phyloP scores from a whole-genome alignment of 2,329 filamentous ascomycete genomes.

The Aspergillus melleus region DNA sequence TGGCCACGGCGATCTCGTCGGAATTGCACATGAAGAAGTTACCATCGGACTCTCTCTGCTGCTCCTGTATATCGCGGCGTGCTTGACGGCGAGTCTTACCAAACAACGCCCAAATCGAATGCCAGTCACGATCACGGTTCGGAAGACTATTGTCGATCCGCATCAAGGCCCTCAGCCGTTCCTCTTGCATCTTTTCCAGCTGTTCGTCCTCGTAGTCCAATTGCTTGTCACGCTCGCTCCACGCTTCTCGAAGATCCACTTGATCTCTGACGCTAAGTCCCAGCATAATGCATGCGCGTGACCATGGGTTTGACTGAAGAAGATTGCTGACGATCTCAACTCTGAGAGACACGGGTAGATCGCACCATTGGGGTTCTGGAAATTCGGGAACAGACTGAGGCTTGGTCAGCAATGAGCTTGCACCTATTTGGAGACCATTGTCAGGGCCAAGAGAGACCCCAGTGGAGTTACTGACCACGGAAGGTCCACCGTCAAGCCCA shows the following conservation, averaged over 20 bases:
- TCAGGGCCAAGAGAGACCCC: not conserved
- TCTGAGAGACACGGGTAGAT: constrained; percentile 33
- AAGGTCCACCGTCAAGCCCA: not conserved
- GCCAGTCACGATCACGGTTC: constrained; percentile 18
- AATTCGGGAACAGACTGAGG: not conserved
- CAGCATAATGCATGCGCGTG: constrained; percentile 23
- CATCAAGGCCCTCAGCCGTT: constrained; percentile 34
- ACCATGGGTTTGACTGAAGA: constrained; percentile 21
- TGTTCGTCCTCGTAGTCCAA: constrained; percentile 28
- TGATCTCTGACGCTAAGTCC: constrained; percentile 26
- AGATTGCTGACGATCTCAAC: constrained; percentile 39
- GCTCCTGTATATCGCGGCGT: constrained; percentile 15
- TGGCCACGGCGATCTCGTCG: constrained; percentile 32
- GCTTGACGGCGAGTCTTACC: constrained; percentile 19
- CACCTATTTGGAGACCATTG: not conserved
- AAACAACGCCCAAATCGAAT: constrained; percentile 32
- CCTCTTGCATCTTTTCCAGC: constrained; percentile 34
- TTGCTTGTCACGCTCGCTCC: constrained; percentile 26
- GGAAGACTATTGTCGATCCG: constrained; percentile 33
- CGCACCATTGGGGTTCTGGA: constrained; percentile 30
- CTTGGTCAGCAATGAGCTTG: not conserved
- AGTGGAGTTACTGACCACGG: not conserved
- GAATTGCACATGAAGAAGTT: constrained; percentile 32
- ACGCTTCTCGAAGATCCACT: constrained; percentile 16
- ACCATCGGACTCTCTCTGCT: constrained; percentile 8